phyloP scores from a whole-genome alignment of 352 stramenopile genomes.

The Pythium myriotylum region DNA sequence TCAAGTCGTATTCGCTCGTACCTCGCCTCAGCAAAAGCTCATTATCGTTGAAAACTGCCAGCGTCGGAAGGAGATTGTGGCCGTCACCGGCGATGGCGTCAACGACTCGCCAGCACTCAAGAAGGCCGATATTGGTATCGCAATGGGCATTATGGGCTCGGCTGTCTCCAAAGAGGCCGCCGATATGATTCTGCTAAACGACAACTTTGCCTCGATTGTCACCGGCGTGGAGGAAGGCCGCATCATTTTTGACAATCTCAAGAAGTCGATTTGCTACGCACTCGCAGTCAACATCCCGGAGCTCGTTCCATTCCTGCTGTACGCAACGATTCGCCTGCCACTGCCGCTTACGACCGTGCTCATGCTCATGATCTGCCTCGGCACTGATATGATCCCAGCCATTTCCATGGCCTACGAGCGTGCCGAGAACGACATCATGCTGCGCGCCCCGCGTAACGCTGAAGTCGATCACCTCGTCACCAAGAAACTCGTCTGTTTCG shows the following conservation, averaged over 20 bases:
- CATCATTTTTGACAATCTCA: constrained; percentile 95
- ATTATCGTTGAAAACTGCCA: constrained; percentile 94
- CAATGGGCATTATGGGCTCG: constrained; percentile 97
- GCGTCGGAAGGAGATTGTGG: constrained; percentile 85
- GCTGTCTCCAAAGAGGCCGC: constrained; percentile 95
- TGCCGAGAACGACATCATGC: constrained; percentile 89
- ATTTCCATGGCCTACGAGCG: constrained; percentile 93
- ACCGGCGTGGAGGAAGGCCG: constrained; percentile 93
- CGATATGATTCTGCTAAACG: constrained; percentile 96
- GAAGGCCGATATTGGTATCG: constrained; percentile 97
- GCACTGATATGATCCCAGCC: constrained; percentile 92
- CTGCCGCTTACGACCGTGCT: constrained; percentile 89
- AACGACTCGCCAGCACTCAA: constrained; percentile 98
- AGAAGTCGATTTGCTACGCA: constrained; percentile 94
- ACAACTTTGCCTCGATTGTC: constrained; percentile 98
- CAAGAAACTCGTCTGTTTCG: constrained; percentile 87
- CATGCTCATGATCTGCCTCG: constrained; percentile 92
- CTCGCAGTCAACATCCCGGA: constrained; percentile 93
- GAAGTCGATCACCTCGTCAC: constrained; percentile 88
- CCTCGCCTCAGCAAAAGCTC: constrained; percentile 94
- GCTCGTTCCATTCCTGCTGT: constrained; percentile 82
- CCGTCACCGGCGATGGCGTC: constrained; percentile 98
- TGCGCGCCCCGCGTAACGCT: constrained; percentile 73
- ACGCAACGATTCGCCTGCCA: constrained; percentile 86
- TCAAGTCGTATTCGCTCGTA: constrained; percentile 97